A percentile compares a stretch with the other conserved stretches of the same genome.
phyloP scores from a whole-genome alignment of 129 eudicot species.

The Smallanthus sonchifolius region DNA sequence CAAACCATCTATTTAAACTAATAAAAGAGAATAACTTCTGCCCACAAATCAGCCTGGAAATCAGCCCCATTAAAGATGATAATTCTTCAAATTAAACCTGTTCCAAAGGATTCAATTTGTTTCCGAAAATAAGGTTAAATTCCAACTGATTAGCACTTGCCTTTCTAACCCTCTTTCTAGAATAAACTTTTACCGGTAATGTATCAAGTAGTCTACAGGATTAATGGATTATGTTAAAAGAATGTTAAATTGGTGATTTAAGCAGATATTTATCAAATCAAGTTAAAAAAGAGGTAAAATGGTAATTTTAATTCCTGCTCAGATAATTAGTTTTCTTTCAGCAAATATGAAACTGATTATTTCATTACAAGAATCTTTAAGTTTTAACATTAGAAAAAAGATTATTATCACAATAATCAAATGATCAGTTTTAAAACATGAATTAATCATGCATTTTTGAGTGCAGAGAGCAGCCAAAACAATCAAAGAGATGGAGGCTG shows the following conservation, averaged over 20 bases:
- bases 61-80: no score
- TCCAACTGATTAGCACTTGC: no score
- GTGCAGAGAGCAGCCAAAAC: slow-evolving; percentile 77
- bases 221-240: neutral
- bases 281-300: neutral
- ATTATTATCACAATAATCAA: neutral
- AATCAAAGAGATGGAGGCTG: slow-evolving; percentile 63
- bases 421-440: neutral
- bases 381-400: neutral
- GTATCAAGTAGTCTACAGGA: neutral
- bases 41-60: no score
- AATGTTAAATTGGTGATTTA: neutral
- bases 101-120: no score
- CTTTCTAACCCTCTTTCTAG: no score
- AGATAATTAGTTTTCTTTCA: neutral
- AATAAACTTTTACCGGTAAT: no score
- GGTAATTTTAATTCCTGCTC: neutral
- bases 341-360: neutral
- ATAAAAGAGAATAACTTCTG: no score
- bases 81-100: no score
- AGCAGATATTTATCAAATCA: neutral
- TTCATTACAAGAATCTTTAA: neutral
- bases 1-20: no score
- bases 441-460: neutral
- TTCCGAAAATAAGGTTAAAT: no score